Conservation (phyloP, 2,329 filamentous ascomycete species). For the Metarhizium rileyi region DNA sequence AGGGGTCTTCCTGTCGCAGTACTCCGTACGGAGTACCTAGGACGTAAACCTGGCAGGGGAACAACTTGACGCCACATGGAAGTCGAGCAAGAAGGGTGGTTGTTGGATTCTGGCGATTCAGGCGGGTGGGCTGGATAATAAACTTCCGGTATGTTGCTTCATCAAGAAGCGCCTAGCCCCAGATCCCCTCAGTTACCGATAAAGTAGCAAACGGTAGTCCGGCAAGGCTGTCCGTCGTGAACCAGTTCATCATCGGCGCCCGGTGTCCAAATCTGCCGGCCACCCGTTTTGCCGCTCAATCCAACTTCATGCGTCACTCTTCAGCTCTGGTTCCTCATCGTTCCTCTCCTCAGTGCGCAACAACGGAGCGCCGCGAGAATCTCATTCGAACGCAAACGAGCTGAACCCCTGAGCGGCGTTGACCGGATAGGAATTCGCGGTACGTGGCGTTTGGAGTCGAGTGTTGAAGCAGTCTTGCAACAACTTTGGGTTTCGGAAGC, state of each 20-base stretch:
- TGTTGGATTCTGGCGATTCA: background rate
- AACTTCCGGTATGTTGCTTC: background rate
- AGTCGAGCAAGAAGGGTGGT: background rate
- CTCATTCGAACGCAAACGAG: background rate
- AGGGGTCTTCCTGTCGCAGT: conserved; percentile 1
- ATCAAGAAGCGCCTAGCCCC: background rate
- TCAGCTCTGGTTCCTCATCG: background rate
- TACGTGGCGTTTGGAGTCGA: conserved; percentile 11
- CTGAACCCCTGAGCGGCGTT: background rate
- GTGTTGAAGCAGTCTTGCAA: conserved; percentile 38
- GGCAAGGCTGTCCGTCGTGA: background rate
- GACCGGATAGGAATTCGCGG: background rate
- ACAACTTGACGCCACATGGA: background rate
- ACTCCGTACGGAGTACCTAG: too few species aligned
- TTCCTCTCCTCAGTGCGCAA: background rate
- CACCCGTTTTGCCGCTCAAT: too few species aligned
- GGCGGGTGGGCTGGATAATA: background rate
- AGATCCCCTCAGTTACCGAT: background rate
- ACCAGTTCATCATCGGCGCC: background rate
- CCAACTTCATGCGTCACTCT: too few species aligned
- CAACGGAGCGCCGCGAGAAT: background rate
- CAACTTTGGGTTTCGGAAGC: conserved; percentile 33
- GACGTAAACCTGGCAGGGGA: background rate
- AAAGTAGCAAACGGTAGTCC: background rate
- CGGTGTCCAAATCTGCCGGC: background rate